Percentiles rank a stretch among this genome's conserved stretches.
Evolutionary conservation across 176 grass and related monocot genomes (phyloP).

Genomic region (Triticum turgidum): DNA sequence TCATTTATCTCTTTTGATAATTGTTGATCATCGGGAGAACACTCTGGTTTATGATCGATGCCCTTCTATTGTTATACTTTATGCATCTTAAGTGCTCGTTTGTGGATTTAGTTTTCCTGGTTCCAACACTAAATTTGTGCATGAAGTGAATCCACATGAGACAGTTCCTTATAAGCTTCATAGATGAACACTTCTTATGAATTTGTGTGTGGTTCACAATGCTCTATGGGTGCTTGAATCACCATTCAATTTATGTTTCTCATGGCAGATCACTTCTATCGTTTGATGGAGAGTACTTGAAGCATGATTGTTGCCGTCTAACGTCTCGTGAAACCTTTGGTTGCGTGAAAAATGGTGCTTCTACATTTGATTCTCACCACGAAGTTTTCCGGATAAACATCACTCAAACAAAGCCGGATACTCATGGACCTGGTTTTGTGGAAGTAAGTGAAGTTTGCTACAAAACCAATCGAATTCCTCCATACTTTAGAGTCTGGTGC

Average conservation of each 20-base stretch:
- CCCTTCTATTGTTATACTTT: background rate
- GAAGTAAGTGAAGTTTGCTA: slow-evolving; percentile 58
- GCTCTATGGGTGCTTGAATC: background rate
- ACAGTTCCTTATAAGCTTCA: slow-evolving; percentile 3
- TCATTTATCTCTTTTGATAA: background rate
- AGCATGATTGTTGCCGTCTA: slow-evolving; percentile 54
- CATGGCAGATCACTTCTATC: slow-evolving; percentile 85
- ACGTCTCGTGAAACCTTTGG: slow-evolving; percentile 14
- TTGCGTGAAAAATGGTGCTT: slow-evolving; percentile 30
- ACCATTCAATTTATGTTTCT: slow-evolving; percentile 23
- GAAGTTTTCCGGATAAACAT: slow-evolving; percentile 76
- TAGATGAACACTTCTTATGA: background rate
- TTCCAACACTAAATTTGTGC: background rate
- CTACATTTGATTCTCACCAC: slow-evolving; percentile 41
- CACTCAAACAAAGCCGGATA: slow-evolving; percentile 40
- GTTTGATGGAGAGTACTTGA: slow-evolving; percentile 89
- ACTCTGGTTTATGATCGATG: background rate
- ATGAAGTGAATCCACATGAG: slow-evolving; percentile 13
- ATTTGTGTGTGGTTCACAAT: background rate
- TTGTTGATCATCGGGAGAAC: background rate
- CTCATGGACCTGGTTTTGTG: slow-evolving; percentile 86
- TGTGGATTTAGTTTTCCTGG: background rate
- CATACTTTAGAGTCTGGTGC: background rate
- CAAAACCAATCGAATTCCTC: background rate
- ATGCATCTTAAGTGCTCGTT: background rate